Base-by-base conservation (phyloP, 2,329 filamentous ascomycete species). In the Gnomoniopsis sp. region DNA sequence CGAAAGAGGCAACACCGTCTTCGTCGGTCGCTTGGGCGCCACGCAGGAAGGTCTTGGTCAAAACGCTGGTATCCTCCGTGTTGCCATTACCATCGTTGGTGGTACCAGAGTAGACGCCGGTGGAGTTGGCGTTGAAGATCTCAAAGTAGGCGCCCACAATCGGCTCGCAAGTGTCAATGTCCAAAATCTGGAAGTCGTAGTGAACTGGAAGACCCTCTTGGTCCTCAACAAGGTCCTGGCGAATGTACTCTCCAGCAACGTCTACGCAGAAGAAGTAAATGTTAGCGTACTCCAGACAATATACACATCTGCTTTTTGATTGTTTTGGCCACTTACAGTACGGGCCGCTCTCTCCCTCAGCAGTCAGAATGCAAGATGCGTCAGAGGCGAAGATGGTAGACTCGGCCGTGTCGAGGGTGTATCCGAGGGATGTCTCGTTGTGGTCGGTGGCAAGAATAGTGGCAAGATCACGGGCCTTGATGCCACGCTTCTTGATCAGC, bases 161-260 rank as follows among this genome's bases (percentile, higher is more conserved):
- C 6, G 77, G 75, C 65, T 81, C 69, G 69, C 81, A 84, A 4
- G 80, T 83, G 49, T 75, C 71, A 44, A 80, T 73, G 61, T 84
- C 80, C 51, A 83, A 73, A 53, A 84, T 72, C 67, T 83, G 80
- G 62, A 80, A 74, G 63, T 82, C 79, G 15, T 83, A 68, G 4
- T 74, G 74, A 36, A 83, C 67, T 22, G 74, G 72, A 19, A 84
- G 71, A 53, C 81, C 81, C 11, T 65, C 61, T 65, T 83, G 73
- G n/a, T 71, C 69, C 47, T 82, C 79, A n/a, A 71, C 73, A 34
- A 84, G 68, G 63, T 84, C 70, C 23, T 71, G 63, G 23, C 81
- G 75, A 58, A 84, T 66, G 51, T 76, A 72, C 65, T 84, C 80
- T 33, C 80, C 81, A 23, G 71, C 65, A 51, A 83, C 78, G 62